Conservation (phyloP, 2,329 filamentous ascomycete species). For the Aspergillus arachidicola region DNA sequence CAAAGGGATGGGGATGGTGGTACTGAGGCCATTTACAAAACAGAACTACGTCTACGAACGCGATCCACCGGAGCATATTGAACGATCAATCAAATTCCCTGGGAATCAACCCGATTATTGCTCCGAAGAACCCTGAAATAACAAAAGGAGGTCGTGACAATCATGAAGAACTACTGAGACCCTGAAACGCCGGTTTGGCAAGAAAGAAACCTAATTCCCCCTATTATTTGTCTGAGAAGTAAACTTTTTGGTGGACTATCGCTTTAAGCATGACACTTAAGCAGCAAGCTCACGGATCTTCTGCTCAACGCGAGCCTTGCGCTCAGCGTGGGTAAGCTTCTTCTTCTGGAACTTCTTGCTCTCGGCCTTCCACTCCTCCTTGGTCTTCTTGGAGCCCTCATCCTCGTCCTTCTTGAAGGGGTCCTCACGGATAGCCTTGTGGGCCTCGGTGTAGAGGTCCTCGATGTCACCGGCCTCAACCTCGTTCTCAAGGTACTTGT, state of each 20-base stretch:
- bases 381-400: slow-evolving; percentile 84
- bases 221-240: slow-evolving; percentile 26
- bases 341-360: slow-evolving; percentile 80
- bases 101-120: slow-evolving; percentile 24
- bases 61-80: slow-evolving; percentile 29
- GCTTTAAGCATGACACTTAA: slow-evolving; percentile 37
- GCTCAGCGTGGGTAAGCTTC: slow-evolving; percentile 85
- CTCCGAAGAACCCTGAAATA: slow-evolving; percentile 28
- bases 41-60: slow-evolving; percentile 7
- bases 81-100: slow-evolving; percentile 18
- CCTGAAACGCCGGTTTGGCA: slow-evolving; percentile 30
- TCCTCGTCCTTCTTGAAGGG: slow-evolving; percentile 89
- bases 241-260: slow-evolving; percentile 23
- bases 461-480: slow-evolving; percentile 95
- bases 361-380: slow-evolving; percentile 96
- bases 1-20: neutral
- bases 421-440: slow-evolving; percentile 96
- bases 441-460: slow-evolving; percentile 93
- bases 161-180: slow-evolving; percentile 24
- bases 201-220: slow-evolving; percentile 27
- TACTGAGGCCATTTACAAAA: neutral
- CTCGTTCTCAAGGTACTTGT: slow-evolving; percentile 95
- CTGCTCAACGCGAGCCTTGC: slow-evolving; percentile 78
- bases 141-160: slow-evolving; percentile 27
- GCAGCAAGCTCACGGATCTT: slow-evolving; percentile 79